Evolutionary conservation across 257 asterid species (phyloP).

Genomic region (Coffea eugenioides): DNA sequence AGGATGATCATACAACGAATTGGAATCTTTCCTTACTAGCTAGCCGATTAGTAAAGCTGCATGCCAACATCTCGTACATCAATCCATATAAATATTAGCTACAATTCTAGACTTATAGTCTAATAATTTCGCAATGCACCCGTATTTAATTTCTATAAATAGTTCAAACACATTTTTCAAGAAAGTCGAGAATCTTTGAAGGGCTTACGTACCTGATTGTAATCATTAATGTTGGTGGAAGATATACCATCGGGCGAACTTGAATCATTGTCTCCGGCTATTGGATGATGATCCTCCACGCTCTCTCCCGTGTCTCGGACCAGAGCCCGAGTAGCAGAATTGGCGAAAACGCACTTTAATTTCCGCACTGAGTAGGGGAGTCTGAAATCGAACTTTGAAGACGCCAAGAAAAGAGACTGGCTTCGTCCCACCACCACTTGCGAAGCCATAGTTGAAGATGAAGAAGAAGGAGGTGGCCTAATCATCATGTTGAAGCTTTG

Average conservation of each 20-base stretch:
- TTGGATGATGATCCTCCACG: background rate
- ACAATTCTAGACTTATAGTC: too few relatives aligned
- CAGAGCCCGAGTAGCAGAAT: constrained; percentile 6
- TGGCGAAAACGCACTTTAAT: background rate
- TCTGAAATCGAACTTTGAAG: background rate
- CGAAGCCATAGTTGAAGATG: background rate
- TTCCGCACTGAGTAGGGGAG: background rate
- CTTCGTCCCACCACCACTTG: too few relatives aligned
- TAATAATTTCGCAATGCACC: too few relatives aligned
- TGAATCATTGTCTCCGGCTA: background rate
- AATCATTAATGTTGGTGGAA: background rate
- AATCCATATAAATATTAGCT: too few relatives aligned
- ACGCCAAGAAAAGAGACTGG: background rate
- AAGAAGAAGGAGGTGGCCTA: background rate
- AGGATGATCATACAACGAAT: background rate
- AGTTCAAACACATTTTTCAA: background rate
- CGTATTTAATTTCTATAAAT: too few relatives aligned
- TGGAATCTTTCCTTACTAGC: background rate
- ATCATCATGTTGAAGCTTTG: background rate
- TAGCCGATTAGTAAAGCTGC: background rate
- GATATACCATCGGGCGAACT: background rate
- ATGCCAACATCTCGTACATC: background rate
- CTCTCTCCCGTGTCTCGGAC: background rate
- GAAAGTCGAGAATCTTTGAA: too few relatives aligned
- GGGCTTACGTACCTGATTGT: background rate